Conservation (phyloP, 345 rosid species). For the Noccaea caerulescens region DNA sequence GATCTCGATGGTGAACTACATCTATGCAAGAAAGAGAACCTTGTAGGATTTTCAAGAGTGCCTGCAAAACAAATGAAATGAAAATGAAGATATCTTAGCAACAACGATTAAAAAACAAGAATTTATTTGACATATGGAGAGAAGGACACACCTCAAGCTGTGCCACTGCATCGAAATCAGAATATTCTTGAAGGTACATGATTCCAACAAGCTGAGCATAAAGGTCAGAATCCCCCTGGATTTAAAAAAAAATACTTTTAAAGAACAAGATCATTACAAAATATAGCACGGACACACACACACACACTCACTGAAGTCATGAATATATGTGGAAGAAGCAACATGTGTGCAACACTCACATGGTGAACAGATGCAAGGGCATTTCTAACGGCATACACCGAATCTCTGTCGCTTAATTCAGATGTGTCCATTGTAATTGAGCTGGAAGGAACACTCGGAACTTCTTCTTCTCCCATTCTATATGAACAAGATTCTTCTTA, state of each 20-base stretch:
- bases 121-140: background rate
- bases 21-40: conserved; percentile 71
- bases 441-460: conserved; percentile 1
- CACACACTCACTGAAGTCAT: background rate
- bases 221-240: conserved; percentile 56
- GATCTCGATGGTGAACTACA: conserved; percentile 51
- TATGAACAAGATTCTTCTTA: background rate
- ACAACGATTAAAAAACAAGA: background rate
- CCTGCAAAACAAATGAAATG: conserved; percentile 42
- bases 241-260: conserved; percentile 9
- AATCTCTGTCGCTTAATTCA: conserved; percentile 51
- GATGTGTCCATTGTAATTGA: conserved; percentile 41
- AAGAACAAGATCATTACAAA: background rate
- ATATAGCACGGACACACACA: background rate
- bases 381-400: conserved; percentile 51
- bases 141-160: conserved; percentile 60
- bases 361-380: conserved; percentile 52
- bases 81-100: conserved; percentile 18
- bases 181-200: conserved; percentile 51
- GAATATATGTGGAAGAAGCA: background rate
- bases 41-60: conserved; percentile 62
- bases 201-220: conserved; percentile 68
- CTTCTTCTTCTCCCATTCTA: conserved; percentile 43
- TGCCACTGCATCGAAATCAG: conserved; percentile 62
- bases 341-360: conserved; percentile 38